Base-by-base conservation (phyloP, 1,284 basidiomycete species). In the Moesziomyces sp. region DNA sequence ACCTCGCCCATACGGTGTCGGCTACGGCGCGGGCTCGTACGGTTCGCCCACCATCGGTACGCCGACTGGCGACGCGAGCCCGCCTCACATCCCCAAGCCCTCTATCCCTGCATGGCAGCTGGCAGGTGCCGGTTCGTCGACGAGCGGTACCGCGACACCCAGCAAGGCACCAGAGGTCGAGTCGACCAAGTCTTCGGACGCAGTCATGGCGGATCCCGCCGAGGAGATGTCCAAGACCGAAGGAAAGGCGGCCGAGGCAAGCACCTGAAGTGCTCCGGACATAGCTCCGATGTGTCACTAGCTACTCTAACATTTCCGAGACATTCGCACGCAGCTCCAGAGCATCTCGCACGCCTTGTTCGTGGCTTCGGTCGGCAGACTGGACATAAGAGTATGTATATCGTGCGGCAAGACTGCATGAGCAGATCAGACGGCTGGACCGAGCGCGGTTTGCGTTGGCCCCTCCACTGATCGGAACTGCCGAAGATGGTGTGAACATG, bases 31-130 rank as follows among this genome's bases (percentile, higher is more conserved):
- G 5, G 62, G 58, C 14, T 52, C 59, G 14, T 63, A 74, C 43
- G 72, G 68, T 5, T 63, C 72, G n/a, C 57, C 74, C 9, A 68
- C 75, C 13, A 65, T 65, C 35, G 65, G 64, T n/a, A 73, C 59
- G n/a, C 57, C 67, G 1, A 61, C 66, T 3, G 65, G 69, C 11
- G 74, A 70, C 24, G 56, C 58, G 30, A 74, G 74, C 28, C 69
- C 78, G n/a, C 70, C 76, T 18, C 73, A 73, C 18, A 35, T 73
- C 1, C 61, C 76, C 19, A 77, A 78, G 57, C 81, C 81, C 11
- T 58, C 62, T 7, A 82, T 84, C 19, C 82, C 82, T 4, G 79
- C 79, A 0, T 84, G 82, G 82, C 82, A 84, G 63, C 66, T 84
- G 3, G 81, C 80, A 0, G 76, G 74, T 14, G 63, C 61, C 1